Percentiles rank a stretch among this genome's conserved stretches.
These are phyloP conservation scores for Colletotrichum karsti DNA, from an alignment of 2,329 filamentous ascomycete species.

Conservation along the genomic window DNA sequence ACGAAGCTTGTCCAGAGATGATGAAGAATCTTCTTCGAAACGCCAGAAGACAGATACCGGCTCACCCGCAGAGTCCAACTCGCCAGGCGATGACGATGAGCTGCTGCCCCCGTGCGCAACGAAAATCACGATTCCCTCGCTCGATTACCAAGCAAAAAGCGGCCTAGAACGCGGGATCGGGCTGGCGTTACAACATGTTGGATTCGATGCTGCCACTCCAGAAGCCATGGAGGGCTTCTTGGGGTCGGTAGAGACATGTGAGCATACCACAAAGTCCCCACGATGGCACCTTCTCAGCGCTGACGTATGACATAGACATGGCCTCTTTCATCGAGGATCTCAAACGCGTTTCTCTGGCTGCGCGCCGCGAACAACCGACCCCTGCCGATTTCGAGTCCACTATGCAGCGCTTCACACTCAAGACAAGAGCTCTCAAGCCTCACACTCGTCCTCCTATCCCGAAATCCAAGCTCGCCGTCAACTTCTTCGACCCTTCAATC, in stretches of 20 bases:
- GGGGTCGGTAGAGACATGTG: slow-evolving; percentile 65
- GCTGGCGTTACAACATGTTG: slow-evolving; percentile 64
- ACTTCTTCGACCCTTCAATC: slow-evolving; percentile 46
- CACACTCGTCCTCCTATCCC: slow-evolving; percentile 64
- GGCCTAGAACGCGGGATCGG: slow-evolving; percentile 64
- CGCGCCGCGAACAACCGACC: slow-evolving; percentile 61
- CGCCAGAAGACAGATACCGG: slow-evolving; percentile 10
- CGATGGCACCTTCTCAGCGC: slow-evolving; percentile 19
- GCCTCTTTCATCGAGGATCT: slow-evolving; percentile 57
- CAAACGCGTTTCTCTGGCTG: slow-evolving; percentile 54
- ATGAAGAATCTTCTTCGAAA: not conserved
- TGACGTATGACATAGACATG: slow-evolving; percentile 51
- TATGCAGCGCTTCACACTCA: slow-evolving; percentile 60
- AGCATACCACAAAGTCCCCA: slow-evolving; percentile 36
- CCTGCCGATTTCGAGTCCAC: slow-evolving; percentile 66
- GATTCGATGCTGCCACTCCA: slow-evolving; percentile 62
- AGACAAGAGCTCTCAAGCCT: slow-evolving; percentile 59
- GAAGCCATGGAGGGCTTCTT: slow-evolving; percentile 69
- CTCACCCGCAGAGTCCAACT: too few relatives aligned
- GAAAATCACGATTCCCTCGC: slow-evolving; percentile 32
- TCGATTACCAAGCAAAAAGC: slow-evolving; percentile 44
- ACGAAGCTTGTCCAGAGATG: not conserved
- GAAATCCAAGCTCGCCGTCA: slow-evolving; percentile 45
- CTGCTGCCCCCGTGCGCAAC: not conserved
- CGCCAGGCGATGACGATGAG: not conserved